Conservation (phyloP, 2,329 filamentous ascomycete species). For the Penicillium corylophilum region DNA sequence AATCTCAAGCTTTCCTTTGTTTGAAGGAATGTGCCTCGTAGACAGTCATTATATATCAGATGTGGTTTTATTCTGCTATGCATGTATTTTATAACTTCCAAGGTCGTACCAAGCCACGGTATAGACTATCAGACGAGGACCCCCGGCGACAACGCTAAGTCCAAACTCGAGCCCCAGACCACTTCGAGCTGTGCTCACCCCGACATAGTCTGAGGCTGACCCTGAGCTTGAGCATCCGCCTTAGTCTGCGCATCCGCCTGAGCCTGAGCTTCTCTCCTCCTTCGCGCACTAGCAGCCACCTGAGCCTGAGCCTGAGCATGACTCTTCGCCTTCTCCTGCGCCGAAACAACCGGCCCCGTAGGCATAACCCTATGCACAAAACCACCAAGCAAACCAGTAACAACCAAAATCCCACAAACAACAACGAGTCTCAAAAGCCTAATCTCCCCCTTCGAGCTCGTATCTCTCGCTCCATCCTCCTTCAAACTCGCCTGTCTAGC, state of each 20-base stretch:
- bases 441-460: conserved; percentile 11
- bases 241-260: not conserved
- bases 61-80: not conserved
- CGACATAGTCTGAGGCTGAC: not conserved
- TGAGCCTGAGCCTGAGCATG: not conserved
- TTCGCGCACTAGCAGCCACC: not conserved
- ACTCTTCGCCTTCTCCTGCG: too few relatives aligned
- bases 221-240: too few relatives aligned
- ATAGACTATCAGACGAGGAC: not conserved
- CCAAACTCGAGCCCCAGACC: not conserved
- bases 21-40: conserved; percentile 6
- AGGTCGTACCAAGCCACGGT: not conserved
- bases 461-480: conserved; percentile 8
- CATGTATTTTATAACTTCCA: not conserved
- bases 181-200: not conserved
- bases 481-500: conserved; percentile 31
- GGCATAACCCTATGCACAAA: conserved; percentile 16
- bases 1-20: conserved; percentile 31
- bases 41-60: not conserved
- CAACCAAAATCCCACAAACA: conserved; percentile 40
- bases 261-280: not conserved
- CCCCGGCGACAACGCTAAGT: not conserved
- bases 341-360: not conserved
- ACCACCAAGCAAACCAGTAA: conserved; percentile 31
- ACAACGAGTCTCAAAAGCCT: conserved; percentile 39